These are phyloP conservation scores for Tripterygium wilfordii DNA, from an alignment of 177 flowering plant genomes.

Conservation along the genomic window DNA sequence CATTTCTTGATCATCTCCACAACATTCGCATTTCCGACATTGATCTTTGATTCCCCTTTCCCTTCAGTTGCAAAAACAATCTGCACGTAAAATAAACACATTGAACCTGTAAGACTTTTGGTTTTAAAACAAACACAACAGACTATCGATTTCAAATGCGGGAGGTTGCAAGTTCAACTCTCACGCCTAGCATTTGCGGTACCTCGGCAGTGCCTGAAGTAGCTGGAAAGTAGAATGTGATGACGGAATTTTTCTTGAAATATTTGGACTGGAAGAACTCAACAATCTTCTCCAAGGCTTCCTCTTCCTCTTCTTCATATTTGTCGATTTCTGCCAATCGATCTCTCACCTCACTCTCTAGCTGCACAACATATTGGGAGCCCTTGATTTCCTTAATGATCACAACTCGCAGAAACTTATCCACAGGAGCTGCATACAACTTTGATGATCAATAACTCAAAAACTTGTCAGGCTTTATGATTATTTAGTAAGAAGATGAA, in stretches of 20 bases:
- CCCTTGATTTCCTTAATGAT: slow-evolving; percentile 96
- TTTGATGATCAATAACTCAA: too few species aligned
- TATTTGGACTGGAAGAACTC: slow-evolving; percentile 76
- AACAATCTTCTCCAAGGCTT: slow-evolving; percentile 56
- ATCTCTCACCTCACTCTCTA: slow-evolving; percentile 84
- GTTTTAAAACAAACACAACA: too few species aligned
- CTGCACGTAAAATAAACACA: slow-evolving; percentile 23
- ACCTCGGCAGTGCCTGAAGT: slow-evolving; percentile 54
- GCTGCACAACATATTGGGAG: slow-evolving; percentile 81
- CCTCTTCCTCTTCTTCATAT: slow-evolving; percentile 92
- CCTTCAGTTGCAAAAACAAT: slow-evolving; percentile 52
- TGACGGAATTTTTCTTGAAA: slow-evolving; percentile 59
- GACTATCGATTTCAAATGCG: too few species aligned
- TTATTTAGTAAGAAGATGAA: too few species aligned
- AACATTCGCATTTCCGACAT: slow-evolving; percentile 80
- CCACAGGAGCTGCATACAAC: slow-evolving; percentile 63
- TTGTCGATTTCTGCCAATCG: slow-evolving; percentile 71
- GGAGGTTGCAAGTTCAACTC: too few species aligned
- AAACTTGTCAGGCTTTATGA: too few species aligned
- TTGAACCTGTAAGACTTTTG: neutral
- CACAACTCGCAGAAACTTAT: slow-evolving; percentile 64
- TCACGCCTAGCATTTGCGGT: neutral
- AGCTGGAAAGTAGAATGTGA: slow-evolving; percentile 60
- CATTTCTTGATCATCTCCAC: slow-evolving; percentile 77
- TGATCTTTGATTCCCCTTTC: slow-evolving; percentile 59